Conservation (phyloP, 2,329 filamentous ascomycete genomes). For the Beauveria brongniartii region DNA sequence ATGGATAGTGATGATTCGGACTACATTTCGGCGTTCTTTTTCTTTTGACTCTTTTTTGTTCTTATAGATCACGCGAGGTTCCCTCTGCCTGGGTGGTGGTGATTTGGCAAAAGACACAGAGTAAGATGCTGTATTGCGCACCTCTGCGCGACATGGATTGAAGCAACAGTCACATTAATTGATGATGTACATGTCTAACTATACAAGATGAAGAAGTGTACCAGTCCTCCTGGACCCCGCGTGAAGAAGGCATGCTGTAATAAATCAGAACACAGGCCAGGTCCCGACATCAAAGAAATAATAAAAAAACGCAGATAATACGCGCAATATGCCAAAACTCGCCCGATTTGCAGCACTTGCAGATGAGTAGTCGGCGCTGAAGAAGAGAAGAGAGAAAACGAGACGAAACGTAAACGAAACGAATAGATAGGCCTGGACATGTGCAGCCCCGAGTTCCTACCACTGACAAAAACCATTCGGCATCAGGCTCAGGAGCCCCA, state of each 20-base stretch:
- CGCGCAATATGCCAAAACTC: conserved; percentile 1
- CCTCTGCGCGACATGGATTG: neutral
- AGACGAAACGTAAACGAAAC: neutral
- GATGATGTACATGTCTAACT: conserved; percentile 9
- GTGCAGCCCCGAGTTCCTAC: neutral
- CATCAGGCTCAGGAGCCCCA: conserved; percentile 11
- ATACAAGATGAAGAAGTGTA: conserved; percentile 6
- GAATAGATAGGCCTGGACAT: neutral
- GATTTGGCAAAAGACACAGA: neutral
- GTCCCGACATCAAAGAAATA: neutral
- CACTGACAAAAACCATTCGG: neutral
- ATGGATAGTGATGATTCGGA: neutral
- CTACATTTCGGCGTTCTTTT: neutral
- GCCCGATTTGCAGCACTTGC: conserved; percentile 3
- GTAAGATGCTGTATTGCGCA: neutral
- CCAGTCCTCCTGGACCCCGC: neutral
- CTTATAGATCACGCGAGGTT: neutral
- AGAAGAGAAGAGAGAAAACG: neutral
- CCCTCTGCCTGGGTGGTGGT: neutral
- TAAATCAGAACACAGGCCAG: neutral
- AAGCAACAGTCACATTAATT: neutral
- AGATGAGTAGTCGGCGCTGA: neutral
- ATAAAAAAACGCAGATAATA: neutral
- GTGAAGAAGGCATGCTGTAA: neutral
- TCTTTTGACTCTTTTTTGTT: neutral